Base-by-base conservation (phyloP, 768 basidiomycete genomes). In the Tulasnella sp. region DNA sequence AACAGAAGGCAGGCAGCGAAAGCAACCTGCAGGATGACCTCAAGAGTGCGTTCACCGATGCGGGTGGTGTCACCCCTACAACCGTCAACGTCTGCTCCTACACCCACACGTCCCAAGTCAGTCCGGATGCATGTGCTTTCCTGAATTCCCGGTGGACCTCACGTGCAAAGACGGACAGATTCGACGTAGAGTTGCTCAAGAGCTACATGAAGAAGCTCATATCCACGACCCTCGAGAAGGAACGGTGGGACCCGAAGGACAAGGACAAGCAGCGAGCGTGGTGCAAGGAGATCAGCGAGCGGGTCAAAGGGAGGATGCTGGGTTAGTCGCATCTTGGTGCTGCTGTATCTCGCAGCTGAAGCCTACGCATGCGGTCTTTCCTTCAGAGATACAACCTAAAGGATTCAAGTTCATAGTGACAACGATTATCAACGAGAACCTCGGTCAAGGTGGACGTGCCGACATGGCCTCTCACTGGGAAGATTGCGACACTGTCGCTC, bases 401-500 rank as follows among this genome's bases (percentile, higher is more conserved):
- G 93, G 93, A 79, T 95, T 94, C 84, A 96, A 96, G 87, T 96
- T 94, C 83, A 90, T 95, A 79, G 94, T 96, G 62, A 87, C 94
- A 72, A 94, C 93, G 38, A 94, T 94, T 83, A 91, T 94, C 81
- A 93, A 90, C 84, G 94, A 94, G 87, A 95, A 95, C 82, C 87
- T 90, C 80, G 92, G 93, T 4, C 94, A 96, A 85, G 94, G 94
- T 79, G 93, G 93, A 83, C 95, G 94, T 82, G 93, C 92, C 72
- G 93, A 93, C 84, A 90, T 96, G 86, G 89, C 89, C 74, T 94
- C 92, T 81, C 94, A 96, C 83, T 96, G 94, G 94, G 94, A 96
- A 86, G 94, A 95, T 81, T 89, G 90, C 76, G 94, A 96, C 83
- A 87, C 88, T 75, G 91, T 94, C 80, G 88, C 91, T 58, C 91